Base-by-base conservation (phyloP, 495 filamentous ascomycete species). In the Usnea hakonensis region DNA sequence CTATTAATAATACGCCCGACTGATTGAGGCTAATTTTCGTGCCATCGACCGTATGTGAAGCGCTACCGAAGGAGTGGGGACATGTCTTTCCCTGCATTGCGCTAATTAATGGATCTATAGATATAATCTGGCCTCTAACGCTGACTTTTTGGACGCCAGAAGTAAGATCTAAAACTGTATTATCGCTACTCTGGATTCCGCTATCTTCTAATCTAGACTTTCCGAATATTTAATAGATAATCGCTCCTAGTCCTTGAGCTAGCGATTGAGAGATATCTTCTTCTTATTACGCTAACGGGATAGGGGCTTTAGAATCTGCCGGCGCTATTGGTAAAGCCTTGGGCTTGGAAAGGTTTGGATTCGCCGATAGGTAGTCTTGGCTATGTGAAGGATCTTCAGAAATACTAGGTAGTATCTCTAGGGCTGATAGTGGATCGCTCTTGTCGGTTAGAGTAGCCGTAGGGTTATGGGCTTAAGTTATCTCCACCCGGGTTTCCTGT, bases 11-110 rank as follows among this genome's bases (percentile, higher is more conserved):
- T 17, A 19, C 35, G 8, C 57, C 57, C 6, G 55, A 36, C 21
- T 23, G 17, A 21, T 21, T 28, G 21, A 48, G 33, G 23, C 26
- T 62, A 19, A 65, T 38, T 6, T 1, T 26, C 26, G 33, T 56
- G 9, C 64, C 64, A 30, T 50, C 40, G n/a, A 65, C 41, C 8
- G 32, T 58, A 1, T 23, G 35, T 23, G 28, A 50, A 23, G 53
- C 8, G 17, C 21, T 60, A 14, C 28, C 58, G 21, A 33, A 28
- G 23, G 9, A 11, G 8, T 61, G 17, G 14, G n/a, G n/a, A n/a
- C n/a, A n/a, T n/a, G n/a, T n/a, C n/a, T n/a, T n/a, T n/a, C n/a
- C n/a, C n/a, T n/a, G n/a, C n/a, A n/a, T n/a, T n/a, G n/a, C n/a
- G n/a, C n/a, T n/a, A n/a, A n/a, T n/a, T n/a, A n/a, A n/a, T n/a